Evolutionary conservation across 2,329 filamentous ascomycete genomes (phyloP).

Genomic region (Microcera coccophila): DNA sequence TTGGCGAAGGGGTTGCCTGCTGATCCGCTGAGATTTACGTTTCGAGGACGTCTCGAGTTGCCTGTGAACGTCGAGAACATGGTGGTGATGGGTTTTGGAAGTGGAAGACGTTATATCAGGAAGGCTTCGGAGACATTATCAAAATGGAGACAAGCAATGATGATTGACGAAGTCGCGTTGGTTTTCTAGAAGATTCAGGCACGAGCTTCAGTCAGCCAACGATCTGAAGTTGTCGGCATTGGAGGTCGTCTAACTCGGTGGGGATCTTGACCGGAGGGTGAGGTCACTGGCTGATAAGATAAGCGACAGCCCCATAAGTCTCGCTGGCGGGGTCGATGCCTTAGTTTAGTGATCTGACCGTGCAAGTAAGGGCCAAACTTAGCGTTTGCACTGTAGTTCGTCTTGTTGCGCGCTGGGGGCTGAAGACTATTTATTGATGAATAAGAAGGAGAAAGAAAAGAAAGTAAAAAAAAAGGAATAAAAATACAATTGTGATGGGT

Average conservation of each 20-base stretch:
- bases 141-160: constrained; percentile 2
- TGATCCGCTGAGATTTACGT: constrained; percentile 91
- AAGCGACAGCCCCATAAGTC: constrained; percentile 3
- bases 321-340: constrained; percentile 3
- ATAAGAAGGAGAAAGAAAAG: too few relatives aligned
- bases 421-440: too few relatives aligned
- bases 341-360: too few relatives aligned
- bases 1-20: constrained; percentile 74
- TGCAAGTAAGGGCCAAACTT: too few relatives aligned
- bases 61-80: constrained; percentile 96
- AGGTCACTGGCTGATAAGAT: constrained; percentile 13
- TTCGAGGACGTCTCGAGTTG: constrained; percentile 75
- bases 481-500: too few relatives aligned
- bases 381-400: too few relatives aligned
- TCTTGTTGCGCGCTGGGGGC: too few relatives aligned
- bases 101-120: constrained; percentile 7
- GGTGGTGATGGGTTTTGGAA: constrained; percentile 17
- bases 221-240: constrained; percentile 13
- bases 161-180: constrained; percentile 5
- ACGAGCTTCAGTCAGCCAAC: constrained; percentile 24
- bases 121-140: constrained; percentile 13
- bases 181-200: constrained; percentile 28
- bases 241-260: constrained; percentile 21
- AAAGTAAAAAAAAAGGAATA: too few relatives aligned
- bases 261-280: constrained; percentile 16